These are phyloP conservation scores for Suhomyces wounanorum DNA, from an alignment of 1,139 yeast genomes.

Conservation along the genomic window DNA sequence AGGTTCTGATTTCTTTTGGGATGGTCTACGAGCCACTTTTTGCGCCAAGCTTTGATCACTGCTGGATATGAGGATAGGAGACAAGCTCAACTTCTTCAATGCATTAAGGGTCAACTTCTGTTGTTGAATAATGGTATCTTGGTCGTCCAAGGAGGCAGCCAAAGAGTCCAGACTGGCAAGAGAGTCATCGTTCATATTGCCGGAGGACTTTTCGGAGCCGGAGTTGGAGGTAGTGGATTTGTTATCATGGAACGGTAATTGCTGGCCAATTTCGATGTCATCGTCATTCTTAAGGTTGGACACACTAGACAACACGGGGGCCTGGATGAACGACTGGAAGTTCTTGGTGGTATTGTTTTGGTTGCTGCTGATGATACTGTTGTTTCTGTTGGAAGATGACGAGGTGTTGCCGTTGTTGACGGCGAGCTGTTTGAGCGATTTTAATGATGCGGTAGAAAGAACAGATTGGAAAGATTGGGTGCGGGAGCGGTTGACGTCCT, in stretches of 20 bases:
- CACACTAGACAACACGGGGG: slow-evolving; percentile 48
- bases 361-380: slow-evolving; percentile 24
- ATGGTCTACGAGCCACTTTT: slow-evolving; percentile 17
- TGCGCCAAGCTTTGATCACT: slow-evolving; percentile 19
- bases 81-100: slow-evolving; percentile 45
- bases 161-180: slow-evolving; percentile 3
- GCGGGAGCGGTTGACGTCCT: slow-evolving; percentile 51
- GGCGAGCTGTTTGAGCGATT: slow-evolving; percentile 43
- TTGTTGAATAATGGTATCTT: slow-evolving; percentile 43
- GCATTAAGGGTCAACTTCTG: slow-evolving; percentile 49
- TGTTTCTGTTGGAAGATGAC: slow-evolving; percentile 21
- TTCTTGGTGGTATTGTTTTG: slow-evolving; percentile 27
- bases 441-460: slow-evolving; percentile 60
- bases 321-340: slow-evolving; percentile 52
- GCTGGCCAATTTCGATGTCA: slow-evolving; percentile 45
- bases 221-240: slow-evolving; percentile 11
- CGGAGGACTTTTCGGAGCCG: slow-evolving; percentile 8
- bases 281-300: slow-evolving; percentile 35
- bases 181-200: slow-evolving; percentile 7
- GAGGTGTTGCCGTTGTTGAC: slow-evolving; percentile 14
- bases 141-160: slow-evolving; percentile 25
- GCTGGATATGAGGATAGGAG: slow-evolving; percentile 37
- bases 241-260: slow-evolving; percentile 41
- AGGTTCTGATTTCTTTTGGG: slow-evolving; percentile 15
- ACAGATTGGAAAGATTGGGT: slow-evolving; percentile 67